Evolutionary conservation across 2,329 filamentous ascomycete species (phyloP).

Genomic region (Exophiala xenobiotica): DNA sequence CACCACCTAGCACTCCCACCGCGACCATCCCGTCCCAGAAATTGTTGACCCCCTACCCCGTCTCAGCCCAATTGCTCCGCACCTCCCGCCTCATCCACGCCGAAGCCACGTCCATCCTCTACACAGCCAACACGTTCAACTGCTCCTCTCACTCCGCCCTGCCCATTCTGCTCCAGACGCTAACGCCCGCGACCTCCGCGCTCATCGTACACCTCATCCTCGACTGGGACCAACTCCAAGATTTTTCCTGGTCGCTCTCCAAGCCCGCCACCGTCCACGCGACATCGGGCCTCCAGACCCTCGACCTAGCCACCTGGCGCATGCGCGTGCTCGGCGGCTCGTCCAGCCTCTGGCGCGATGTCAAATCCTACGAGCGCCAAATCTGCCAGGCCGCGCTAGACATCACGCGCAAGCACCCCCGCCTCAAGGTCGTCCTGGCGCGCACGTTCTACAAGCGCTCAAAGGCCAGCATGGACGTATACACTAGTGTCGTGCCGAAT

Average conservation of each 20-base stretch:
- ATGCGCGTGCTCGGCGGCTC: slow-evolving; percentile 3
- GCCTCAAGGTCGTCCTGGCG: slow-evolving; percentile 8
- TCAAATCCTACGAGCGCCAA: slow-evolving; percentile 9
- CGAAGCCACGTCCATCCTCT: slow-evolving; percentile 20
- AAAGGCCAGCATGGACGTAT: not conserved
- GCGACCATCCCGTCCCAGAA: not conserved
- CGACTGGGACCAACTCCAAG: slow-evolving; percentile 17
- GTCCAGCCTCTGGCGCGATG: slow-evolving; percentile 5
- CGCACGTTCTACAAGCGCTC: not conserved
- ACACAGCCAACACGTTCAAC: slow-evolving; percentile 13
- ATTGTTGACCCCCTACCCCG: slow-evolving; percentile 28
- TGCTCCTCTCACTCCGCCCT: slow-evolving; percentile 5
- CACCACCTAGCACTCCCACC: slow-evolving; percentile 26
- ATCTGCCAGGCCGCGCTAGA: slow-evolving; percentile 16
- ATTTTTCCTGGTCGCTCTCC: slow-evolving; percentile 13
- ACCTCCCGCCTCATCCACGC: slow-evolving; percentile 5
- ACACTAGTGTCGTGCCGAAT: not conserved
- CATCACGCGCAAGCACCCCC: slow-evolving; percentile 12
- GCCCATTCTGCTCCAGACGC: slow-evolving; percentile 4
- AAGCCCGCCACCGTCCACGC: slow-evolving; percentile 5
- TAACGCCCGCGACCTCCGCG: slow-evolving; percentile 6
- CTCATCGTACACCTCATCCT: slow-evolving; percentile 15
- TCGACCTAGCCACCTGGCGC: slow-evolving; percentile 3
- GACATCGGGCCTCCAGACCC: not conserved
- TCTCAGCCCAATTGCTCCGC: slow-evolving; percentile 32